Conservation (phyloP, 306 rosid species). For the Lathyrus oleraceus region DNA sequence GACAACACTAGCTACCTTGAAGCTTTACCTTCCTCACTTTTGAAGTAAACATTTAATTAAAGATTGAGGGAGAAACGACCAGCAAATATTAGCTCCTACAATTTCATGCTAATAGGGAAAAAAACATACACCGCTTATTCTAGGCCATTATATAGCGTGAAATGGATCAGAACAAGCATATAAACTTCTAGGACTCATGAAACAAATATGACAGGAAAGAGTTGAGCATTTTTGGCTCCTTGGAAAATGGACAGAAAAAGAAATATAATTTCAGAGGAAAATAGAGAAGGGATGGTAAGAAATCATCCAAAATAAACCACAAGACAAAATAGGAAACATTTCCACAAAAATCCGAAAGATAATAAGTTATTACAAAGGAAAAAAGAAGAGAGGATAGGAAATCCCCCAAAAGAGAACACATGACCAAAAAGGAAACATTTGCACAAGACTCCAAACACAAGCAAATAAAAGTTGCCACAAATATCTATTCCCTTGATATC, state of each 20-base stretch:
- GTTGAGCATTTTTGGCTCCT: background rate
- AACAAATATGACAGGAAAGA: constrained; percentile 11
- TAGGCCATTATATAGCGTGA: background rate
- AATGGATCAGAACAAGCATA: background rate
- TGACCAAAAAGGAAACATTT: background rate
- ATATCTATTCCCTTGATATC: background rate
- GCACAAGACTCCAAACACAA: background rate
- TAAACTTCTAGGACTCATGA: background rate
- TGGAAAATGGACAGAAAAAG: background rate
- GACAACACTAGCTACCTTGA: background rate
- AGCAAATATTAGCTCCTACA: background rate
- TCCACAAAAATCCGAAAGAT: background rate
- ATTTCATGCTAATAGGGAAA: background rate
- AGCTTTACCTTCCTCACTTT: background rate
- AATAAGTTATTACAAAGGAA: background rate
- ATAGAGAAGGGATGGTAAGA: background rate
- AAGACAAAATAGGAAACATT: background rate
- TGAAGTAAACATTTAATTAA: background rate
- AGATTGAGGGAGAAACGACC: background rate
- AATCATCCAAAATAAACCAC: background rate
- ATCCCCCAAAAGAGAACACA: background rate
- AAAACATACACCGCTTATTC: background rate
- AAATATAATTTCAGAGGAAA: background rate
- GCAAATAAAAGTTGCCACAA: background rate
- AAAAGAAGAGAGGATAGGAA: background rate